Evolutionary conservation across 2,329 filamentous ascomycete genomes (phyloP).

Genomic region (Colletotrichum brevisporum): DNA sequence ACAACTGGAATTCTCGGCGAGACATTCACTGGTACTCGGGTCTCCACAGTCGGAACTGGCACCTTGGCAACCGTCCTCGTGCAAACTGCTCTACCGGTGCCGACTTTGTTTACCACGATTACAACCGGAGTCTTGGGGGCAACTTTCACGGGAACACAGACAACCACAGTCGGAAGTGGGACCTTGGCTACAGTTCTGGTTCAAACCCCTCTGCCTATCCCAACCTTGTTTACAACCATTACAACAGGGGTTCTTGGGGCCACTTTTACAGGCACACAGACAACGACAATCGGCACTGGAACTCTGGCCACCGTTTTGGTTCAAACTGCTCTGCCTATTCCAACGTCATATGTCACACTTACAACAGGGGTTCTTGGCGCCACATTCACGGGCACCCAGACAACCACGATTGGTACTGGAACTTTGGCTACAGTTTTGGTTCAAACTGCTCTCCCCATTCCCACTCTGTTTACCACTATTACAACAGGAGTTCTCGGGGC

Average conservation of each 20-base stretch:
- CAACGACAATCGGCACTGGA: not conserved
- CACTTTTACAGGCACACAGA: conserved; percentile 2
- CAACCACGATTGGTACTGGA: not conserved
- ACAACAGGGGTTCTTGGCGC: too few species aligned
- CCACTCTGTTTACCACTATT: conserved; percentile 1
- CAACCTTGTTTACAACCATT: conserved; percentile 1
- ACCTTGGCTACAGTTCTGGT: conserved; percentile 1
- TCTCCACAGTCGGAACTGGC: conserved; percentile 3
- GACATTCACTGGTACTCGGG: conserved; percentile 18
- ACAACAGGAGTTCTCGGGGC: not conserved
- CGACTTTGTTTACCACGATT: too few species aligned
- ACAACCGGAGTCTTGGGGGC: too few species aligned
- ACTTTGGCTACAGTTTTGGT: conserved; percentile 1
- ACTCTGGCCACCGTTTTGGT: too few species aligned
- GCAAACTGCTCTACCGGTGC: too few species aligned
- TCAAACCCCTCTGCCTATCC: not conserved
- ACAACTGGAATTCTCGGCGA: conserved; percentile 5
- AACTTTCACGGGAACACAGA: too few species aligned
- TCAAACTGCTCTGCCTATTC: too few species aligned
- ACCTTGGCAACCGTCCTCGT: not conserved
- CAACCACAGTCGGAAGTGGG: not conserved
- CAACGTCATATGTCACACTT: too few species aligned
- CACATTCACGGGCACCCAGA: too few species aligned
- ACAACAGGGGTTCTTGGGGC: not conserved
- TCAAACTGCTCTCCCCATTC: not conserved